A percentile compares a stretch with the other conserved stretches of the same genome.
phyloP scores from a whole-genome alignment of 2,329 filamentous ascomycete species.

The Alternaria sp. region DNA sequence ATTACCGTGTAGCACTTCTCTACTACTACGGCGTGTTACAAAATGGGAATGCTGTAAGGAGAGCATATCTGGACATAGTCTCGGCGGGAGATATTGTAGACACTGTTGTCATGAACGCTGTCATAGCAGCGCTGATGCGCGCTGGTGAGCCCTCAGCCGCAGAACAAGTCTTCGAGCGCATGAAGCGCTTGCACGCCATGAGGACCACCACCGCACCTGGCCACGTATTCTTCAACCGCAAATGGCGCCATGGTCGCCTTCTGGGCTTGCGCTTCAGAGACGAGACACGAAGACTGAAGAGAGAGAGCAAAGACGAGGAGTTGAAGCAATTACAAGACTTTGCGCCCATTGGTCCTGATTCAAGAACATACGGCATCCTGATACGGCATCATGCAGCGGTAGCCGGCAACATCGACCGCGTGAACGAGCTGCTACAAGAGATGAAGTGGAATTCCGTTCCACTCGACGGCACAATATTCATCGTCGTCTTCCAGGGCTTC shows the following conservation, averaged over 20 bases:
- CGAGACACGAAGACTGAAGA: slow-evolving; percentile 53
- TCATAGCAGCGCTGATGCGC: slow-evolving; percentile 79
- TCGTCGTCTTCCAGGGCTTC: slow-evolving; percentile 86
- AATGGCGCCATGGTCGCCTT: slow-evolving; percentile 54
- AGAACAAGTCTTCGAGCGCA: slow-evolving; percentile 80
- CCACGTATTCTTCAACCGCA: slow-evolving; percentile 39
- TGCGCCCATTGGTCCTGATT: slow-evolving; percentile 74
- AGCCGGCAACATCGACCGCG: slow-evolving; percentile 74
- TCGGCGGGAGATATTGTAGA: slow-evolving; percentile 86
- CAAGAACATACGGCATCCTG: slow-evolving; percentile 81
- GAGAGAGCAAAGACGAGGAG: slow-evolving; percentile 58
- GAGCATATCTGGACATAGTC: slow-evolving; percentile 84
- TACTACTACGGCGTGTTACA: slow-evolving; percentile 80
- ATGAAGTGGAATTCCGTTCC: slow-evolving; percentile 75
- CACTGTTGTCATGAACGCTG: slow-evolving; percentile 83
- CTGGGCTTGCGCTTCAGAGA: slow-evolving; percentile 59
- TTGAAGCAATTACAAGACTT: slow-evolving; percentile 70
- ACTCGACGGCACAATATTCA: slow-evolving; percentile 78
- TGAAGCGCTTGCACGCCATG: slow-evolving; percentile 71
- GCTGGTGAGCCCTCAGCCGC: slow-evolving; percentile 80
- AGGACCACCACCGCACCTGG: slow-evolving; percentile 39
- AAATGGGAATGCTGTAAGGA: slow-evolving; percentile 77
- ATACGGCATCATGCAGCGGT: slow-evolving; percentile 75
- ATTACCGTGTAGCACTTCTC: slow-evolving; percentile 82
- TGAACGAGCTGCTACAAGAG: slow-evolving; percentile 77